These are phyloP conservation scores for Rubus idaeus DNA, from an alignment of 306 rosid genomes.

Conservation along the genomic window DNA sequence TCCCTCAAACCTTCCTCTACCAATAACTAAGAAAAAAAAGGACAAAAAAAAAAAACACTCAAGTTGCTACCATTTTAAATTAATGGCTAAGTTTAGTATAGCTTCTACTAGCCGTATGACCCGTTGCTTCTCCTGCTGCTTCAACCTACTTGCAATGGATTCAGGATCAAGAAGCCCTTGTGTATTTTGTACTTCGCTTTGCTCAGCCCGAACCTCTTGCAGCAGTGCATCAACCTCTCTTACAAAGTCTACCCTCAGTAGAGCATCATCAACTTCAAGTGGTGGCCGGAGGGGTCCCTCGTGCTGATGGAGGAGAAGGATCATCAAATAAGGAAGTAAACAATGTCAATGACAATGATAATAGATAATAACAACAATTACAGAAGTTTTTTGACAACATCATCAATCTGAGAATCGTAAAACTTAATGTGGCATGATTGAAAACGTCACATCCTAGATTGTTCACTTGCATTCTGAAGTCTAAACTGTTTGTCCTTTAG, in stretches of 20 bases:
- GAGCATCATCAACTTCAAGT: slow-evolving; percentile 60
- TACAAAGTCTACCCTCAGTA: slow-evolving; percentile 83
- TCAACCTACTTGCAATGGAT: slow-evolving; percentile 77
- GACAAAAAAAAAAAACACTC: background rate
- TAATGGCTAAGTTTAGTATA: slow-evolving; percentile 68
- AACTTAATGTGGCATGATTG: background rate
- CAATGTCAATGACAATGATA: background rate
- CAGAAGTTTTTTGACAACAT: background rate
- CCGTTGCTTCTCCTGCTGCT: slow-evolving; percentile 83
- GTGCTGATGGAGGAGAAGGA: slow-evolving; percentile 50
- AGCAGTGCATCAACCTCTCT: slow-evolving; percentile 88
- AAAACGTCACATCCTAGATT: background rate
- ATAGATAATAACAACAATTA: background rate
- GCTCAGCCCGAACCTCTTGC: slow-evolving; percentile 61
- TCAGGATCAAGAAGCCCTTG: slow-evolving; percentile 63
- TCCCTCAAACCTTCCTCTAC: background rate
- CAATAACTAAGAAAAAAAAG: no score
- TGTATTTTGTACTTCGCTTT: slow-evolving; percentile 34
- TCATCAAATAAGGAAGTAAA: background rate
- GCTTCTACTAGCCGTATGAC: slow-evolving; percentile 73
- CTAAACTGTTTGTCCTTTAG: background rate
- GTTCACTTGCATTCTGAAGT: background rate
- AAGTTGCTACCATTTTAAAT: slow-evolving; percentile 59
- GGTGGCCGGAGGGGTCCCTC: slow-evolving; percentile 63
- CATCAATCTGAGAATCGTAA: background rate